Evolutionary conservation across 1,284 basidiomycete genomes (phyloP).

Genomic region (Cryptococcus amylolentus): DNA sequence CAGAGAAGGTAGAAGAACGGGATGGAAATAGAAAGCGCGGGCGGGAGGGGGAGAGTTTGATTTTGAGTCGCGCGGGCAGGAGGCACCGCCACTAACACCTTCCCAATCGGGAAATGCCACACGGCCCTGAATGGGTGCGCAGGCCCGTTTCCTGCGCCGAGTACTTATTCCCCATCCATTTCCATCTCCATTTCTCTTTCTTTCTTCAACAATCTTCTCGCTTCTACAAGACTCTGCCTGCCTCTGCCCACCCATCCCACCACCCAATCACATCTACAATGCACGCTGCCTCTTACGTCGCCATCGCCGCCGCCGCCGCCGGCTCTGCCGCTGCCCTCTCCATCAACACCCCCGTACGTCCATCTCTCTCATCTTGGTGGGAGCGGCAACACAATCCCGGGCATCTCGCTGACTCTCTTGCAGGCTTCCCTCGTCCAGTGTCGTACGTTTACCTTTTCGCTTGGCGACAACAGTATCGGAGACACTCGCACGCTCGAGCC

Average conservation of each 20-base stretch:
- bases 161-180: conserved; percentile 6
- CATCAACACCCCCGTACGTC: conserved; percentile 43
- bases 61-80: neutral
- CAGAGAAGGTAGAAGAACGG: neutral
- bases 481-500: neutral
- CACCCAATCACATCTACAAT: conserved; percentile 19
- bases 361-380: neutral
- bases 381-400: neutral
- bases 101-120: neutral
- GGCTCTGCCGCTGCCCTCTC: conserved; percentile 28
- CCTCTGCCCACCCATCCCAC: conserved; percentile 6
- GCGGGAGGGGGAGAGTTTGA: neutral
- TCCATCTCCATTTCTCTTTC: conserved; percentile 7
- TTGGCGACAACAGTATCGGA: neutral
- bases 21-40: neutral
- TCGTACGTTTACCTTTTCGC: conserved; percentile 27
- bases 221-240: conserved; percentile 3
- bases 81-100: conserved; percentile 1
- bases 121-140: conserved; percentile 2
- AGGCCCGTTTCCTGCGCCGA: neutral
- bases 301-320: conserved; percentile 27
- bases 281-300: conserved; percentile 24
- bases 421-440: conserved; percentile 39
- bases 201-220: conserved; percentile 7
- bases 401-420: neutral